phyloP scores from a whole-genome alignment of 306 rosid genomes.

The Sicyos edulis region DNA sequence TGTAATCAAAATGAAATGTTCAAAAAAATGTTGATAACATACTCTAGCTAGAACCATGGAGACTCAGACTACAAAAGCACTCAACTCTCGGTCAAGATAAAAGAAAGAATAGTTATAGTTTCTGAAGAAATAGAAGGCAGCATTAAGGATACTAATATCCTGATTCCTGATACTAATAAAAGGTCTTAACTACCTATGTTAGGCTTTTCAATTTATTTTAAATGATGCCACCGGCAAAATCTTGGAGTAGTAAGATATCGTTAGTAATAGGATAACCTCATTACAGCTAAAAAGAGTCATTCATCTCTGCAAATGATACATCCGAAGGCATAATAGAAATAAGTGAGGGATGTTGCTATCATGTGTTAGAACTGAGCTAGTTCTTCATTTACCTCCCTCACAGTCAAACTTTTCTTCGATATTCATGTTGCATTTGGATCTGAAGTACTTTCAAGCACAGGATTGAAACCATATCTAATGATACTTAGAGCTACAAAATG shows the following conservation, averaged over 20 bases:
- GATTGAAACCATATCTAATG: background rate
- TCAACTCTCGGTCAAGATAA: background rate
- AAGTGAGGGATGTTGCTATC: background rate
- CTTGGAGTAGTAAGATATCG: background rate
- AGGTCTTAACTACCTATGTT: background rate
- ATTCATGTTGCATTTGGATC: slow-evolving; percentile 4
- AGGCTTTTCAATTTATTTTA: too few species aligned
- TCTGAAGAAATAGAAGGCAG: background rate
- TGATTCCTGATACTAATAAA: background rate
- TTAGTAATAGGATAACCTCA: background rate
- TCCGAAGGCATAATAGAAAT: background rate
- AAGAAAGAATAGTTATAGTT: background rate
- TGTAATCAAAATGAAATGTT: background rate
- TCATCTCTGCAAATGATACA: background rate
- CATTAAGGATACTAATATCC: background rate
- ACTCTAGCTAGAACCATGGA: background rate
- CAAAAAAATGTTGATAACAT: background rate
- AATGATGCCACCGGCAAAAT: background rate
- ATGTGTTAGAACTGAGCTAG: background rate
- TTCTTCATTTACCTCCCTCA: background rate
- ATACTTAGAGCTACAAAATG: background rate
- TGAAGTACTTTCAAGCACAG: background rate
- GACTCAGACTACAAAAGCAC: background rate
- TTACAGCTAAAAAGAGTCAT: background rate
- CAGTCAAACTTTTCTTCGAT: background rate